These are phyloP conservation scores for Paracorniculantispora psalliotae DNA, from an alignment of 2,329 filamentous ascomycete genomes.

Conservation along the genomic window DNA sequence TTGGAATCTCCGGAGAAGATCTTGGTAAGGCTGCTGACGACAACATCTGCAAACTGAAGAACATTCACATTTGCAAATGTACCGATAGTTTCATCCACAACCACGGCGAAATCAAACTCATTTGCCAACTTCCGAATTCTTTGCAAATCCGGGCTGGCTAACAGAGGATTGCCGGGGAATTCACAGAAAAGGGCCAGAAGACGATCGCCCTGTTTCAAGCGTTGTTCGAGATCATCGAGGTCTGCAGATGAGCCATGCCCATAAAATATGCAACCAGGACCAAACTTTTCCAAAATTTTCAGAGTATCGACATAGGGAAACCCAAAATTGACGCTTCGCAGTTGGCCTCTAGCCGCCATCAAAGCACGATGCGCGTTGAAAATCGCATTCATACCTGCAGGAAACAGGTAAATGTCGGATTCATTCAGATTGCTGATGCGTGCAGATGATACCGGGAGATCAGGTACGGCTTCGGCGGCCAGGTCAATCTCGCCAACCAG, in stretches of 20 bases:
- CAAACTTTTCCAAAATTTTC: slow-evolving; percentile 93
- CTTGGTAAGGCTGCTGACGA: slow-evolving; percentile 93
- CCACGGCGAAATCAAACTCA: slow-evolving; percentile 79
- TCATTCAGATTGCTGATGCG: slow-evolving; percentile 65
- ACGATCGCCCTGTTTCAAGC: slow-evolving; percentile 65
- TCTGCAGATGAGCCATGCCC: slow-evolving; percentile 73
- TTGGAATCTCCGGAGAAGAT: slow-evolving; percentile 97
- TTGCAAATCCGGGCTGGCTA: slow-evolving; percentile 76
- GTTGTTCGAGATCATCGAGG: slow-evolving; percentile 74
- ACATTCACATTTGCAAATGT: slow-evolving; percentile 97
- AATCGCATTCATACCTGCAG: slow-evolving; percentile 91
- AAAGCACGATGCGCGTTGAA: slow-evolving; percentile 80
- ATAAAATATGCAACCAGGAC: slow-evolving; percentile 83
- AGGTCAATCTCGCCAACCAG: slow-evolving; percentile 65
- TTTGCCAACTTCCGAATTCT: slow-evolving; percentile 79
- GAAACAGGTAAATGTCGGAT: slow-evolving; percentile 83
- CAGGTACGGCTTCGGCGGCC: slow-evolving; percentile 20
- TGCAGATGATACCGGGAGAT: slow-evolving; percentile 33
- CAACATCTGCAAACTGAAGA: slow-evolving; percentile 79
- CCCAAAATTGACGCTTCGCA: slow-evolving; percentile 86
- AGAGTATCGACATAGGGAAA: slow-evolving; percentile 97
- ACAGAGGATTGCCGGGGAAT: slow-evolving; percentile 87
- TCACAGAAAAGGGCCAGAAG: slow-evolving; percentile 88
- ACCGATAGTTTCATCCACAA: slow-evolving; percentile 93
- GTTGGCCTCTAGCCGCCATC: slow-evolving; percentile 55